Base-by-base conservation (phyloP, 441 rosid species). In the Adansonia grandidieri region DNA sequence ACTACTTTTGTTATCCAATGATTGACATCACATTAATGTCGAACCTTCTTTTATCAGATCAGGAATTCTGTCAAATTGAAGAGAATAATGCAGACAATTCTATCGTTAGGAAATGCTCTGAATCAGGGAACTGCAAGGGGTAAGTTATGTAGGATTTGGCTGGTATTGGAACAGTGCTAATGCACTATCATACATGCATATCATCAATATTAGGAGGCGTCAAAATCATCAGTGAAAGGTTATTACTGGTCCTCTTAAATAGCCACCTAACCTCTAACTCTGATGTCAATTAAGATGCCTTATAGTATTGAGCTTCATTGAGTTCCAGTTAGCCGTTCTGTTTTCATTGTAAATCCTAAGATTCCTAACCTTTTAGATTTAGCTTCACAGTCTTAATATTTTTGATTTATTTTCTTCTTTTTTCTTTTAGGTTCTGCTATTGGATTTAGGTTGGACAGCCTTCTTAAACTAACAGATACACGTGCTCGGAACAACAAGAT, bases 71-170 rank as follows among this genome's bases (percentile, higher is more conserved):
- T 84, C 71, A 94, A 94, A 83, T 85, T 96, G 80, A 92, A 91
- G 84, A 92, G 92, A 82, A 85, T 93, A 74, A 96, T 96, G 99
- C 97, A 96, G 88, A 94, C 97, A 79, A 87, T 96, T 84, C 94
- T 96, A 76, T 90, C 94, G 4, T 84, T 96, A 22, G 99, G 99
- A 79, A 96, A 96, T 85, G 99, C 98, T 50, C 84, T 96, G 82
- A 96, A 94, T 82, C 98, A 94, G 76, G 99, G 99, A 80, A 96
- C 99, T 73, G 96, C 98, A 61, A 89, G 98, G 87, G 98, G 99
- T 93, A 86, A 88, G 95, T 85, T 32, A n/a, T n/a, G 4, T 63
- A 24, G 6, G 9, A 11, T 45, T 22, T 62, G 70, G 19, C 60
- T 24, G 28, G 48, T 62, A 22, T 10, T 24, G 24, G 24, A 15